Percentiles rank a stretch among this genome's conserved stretches.
These are phyloP conservation scores for Phoma sp. DNA, from an alignment of 2,329 filamentous ascomycete species.

Conservation along the genomic window DNA sequence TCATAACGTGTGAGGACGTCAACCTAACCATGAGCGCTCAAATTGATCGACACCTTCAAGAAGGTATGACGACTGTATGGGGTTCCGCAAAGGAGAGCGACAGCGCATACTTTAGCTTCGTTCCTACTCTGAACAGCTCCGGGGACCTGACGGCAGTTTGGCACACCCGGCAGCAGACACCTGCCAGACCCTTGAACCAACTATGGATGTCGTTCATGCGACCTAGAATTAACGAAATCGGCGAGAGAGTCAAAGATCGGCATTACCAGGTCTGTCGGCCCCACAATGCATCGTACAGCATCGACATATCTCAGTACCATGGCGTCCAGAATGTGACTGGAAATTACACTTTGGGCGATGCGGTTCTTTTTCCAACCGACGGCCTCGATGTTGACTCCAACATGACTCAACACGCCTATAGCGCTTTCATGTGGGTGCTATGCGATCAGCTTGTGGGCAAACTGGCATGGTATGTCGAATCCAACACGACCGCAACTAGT, in stretches of 20 bases:
- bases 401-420: slow-evolving; percentile 28
- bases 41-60: neutral
- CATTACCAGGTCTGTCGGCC: slow-evolving; percentile 24
- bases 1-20: slow-evolving; percentile 18
- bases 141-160: slow-evolving; percentile 13
- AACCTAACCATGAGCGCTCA: neutral
- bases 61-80: slow-evolving; percentile 10
- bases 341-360: slow-evolving; percentile 15
- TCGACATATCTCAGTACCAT: slow-evolving; percentile 17
- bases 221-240: neutral
- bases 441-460: slow-evolving; percentile 26
- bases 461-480: slow-evolving; percentile 21
- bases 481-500: neutral
- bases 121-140: slow-evolving; percentile 15
- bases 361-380: neutral
- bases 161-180: slow-evolving; percentile 19
- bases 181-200: neutral
- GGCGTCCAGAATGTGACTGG: slow-evolving; percentile 22
- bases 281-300: slow-evolving; percentile 12
- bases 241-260: slow-evolving; percentile 12
- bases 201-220: neutral
- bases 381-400: slow-evolving; percentile 7
- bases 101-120: slow-evolving; percentile 22
- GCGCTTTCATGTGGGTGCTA: slow-evolving; percentile 27
- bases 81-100: slow-evolving; percentile 7